These are phyloP conservation scores for Saprolegnia parasitica DNA, from an alignment of 352 stramenopile species.

Conservation along the genomic window DNA sequence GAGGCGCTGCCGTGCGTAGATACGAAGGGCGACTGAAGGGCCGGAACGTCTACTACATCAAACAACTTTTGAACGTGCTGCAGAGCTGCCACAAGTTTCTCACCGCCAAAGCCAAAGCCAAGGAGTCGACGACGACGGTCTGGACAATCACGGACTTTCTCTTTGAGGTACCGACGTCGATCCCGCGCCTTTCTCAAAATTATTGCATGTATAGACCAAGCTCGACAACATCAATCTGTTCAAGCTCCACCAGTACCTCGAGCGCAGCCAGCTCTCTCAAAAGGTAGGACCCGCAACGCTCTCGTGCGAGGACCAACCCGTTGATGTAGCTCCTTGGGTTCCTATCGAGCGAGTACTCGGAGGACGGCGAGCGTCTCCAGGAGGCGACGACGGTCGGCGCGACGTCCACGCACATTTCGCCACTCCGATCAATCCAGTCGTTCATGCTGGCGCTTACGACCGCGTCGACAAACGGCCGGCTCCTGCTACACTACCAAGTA, in stretches of 20 bases:
- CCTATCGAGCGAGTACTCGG: constrained; percentile 23
- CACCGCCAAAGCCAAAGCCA: constrained; percentile 33
- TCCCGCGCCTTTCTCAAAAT: background rate
- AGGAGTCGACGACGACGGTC: constrained; percentile 34
- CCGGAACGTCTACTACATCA: constrained; percentile 87
- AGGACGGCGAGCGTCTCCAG: constrained; percentile 12
- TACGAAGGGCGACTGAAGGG: constrained; percentile 85
- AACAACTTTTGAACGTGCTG: constrained; percentile 75
- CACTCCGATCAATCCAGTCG: constrained; percentile 64
- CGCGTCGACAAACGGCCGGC: constrained; percentile 57
- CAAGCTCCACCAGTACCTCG: constrained; percentile 81
- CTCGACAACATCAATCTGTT: constrained; percentile 87
- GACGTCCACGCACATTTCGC: constrained; percentile 77
- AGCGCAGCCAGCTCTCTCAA: constrained; percentile 71
- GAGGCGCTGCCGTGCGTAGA: constrained; percentile 31
- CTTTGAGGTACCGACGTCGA: constrained; percentile 49
- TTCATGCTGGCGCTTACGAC: constrained; percentile 75
- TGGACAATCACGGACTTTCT: constrained; percentile 84
- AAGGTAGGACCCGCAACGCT: constrained; percentile 53
- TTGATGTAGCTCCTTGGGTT: constrained; percentile 29
- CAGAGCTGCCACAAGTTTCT: constrained; percentile 76
- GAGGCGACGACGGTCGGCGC: constrained; percentile 35
- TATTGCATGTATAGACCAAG: background rate
- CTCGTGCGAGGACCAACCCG: background rate
- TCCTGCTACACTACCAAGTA: constrained; percentile 58